Base-by-base conservation (phyloP, 2,329 filamentous ascomycete genomes). In the Corniculantispora saksenae region DNA sequence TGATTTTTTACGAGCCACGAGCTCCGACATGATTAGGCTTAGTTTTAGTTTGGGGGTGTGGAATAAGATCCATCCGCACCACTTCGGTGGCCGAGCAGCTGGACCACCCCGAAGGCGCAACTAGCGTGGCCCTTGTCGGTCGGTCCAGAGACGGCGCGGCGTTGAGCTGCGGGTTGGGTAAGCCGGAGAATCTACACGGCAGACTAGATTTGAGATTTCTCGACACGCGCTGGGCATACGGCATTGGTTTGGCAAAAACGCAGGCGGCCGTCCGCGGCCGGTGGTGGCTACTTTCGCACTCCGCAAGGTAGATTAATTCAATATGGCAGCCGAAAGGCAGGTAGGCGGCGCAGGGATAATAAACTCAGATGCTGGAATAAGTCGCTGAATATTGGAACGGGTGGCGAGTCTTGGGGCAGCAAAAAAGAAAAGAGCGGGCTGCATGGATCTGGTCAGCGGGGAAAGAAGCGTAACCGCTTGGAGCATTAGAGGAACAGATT, bases 41-140 rank as follows among this genome's bases (percentile, higher is more conserved):
- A 57, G 51, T 50, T 48, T 63, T 51, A 38, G 57, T 40, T 32
- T 57, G 53, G 53, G 53, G 61, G 61, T 50, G 53, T 63, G 61
- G 61, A 29, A 63, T 63, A 35, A 61, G 61, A 63, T 63, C 61
- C 61, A 63, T 63, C 53, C 61, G 61, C 61, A 63, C 61, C 27
- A 27, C 43, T 63, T 63, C 61, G 61, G 61, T 27, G 15, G 61
- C 61, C 61, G 61, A 63, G 53, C 32, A 43, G 61, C 32, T 57
- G 61, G 43, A 63, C 61, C 61, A 51, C 53, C 43, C 61, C 53
- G 61, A 57, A 63, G 61, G 53, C 53, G 61, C 21, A 53, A 13
- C 13, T 61, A 61, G 59, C 47, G 59, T 61, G 48, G 29, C 17
- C 21, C 32, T 60, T 29, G 57, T 51, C 35, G 59, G 59, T 32